phyloP scores from a whole-genome alignment of 176 grass and related monocot genomes.

The Puccinellia tenuiflora region DNA sequence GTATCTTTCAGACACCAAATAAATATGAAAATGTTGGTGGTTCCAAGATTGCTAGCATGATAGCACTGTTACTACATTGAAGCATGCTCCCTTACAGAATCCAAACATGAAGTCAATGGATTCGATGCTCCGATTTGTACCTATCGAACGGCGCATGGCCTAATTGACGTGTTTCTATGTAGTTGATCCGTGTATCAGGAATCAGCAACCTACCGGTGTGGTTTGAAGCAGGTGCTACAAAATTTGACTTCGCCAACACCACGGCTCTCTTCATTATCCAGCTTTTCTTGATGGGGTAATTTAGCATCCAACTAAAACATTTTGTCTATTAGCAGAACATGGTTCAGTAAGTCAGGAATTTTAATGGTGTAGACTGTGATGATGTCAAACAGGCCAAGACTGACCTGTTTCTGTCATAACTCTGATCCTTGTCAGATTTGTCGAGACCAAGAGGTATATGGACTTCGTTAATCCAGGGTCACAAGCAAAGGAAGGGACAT shows the following conservation, averaged over 20 bases:
- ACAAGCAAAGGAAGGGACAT: constrained; percentile 78
- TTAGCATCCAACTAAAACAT: constrained; percentile 6
- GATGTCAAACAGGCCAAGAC: constrained; percentile 8
- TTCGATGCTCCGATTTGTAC: not conserved
- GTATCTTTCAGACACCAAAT: not conserved
- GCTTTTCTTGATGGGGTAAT: constrained; percentile 94
- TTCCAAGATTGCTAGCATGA: not conserved
- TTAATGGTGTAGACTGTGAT: not conserved
- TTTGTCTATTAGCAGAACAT: not conserved
- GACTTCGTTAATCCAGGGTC: constrained; percentile 69
- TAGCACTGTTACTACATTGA: not conserved
- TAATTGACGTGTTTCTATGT: constrained; percentile 22
- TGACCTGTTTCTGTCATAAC: constrained; percentile 6
- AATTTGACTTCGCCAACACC: constrained; percentile 65
- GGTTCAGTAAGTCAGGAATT: not conserved
- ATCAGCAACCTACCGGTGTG: constrained; percentile 65
- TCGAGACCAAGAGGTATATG: constrained; percentile 91
- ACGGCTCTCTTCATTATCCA: constrained; percentile 69
- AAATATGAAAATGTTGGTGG: not conserved
- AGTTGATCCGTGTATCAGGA: constrained; percentile 82
- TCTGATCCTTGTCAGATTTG: constrained; percentile 45
- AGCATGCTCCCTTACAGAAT: not conserved
- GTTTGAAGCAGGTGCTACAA: constrained; percentile 82
- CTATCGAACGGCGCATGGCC: not conserved
- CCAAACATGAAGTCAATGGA: not conserved